Evolutionary conservation across 2,329 filamentous ascomycete genomes (phyloP), one percentile per base, ranked within the genome.

Genomic region (Shiraia sp.): DNA sequence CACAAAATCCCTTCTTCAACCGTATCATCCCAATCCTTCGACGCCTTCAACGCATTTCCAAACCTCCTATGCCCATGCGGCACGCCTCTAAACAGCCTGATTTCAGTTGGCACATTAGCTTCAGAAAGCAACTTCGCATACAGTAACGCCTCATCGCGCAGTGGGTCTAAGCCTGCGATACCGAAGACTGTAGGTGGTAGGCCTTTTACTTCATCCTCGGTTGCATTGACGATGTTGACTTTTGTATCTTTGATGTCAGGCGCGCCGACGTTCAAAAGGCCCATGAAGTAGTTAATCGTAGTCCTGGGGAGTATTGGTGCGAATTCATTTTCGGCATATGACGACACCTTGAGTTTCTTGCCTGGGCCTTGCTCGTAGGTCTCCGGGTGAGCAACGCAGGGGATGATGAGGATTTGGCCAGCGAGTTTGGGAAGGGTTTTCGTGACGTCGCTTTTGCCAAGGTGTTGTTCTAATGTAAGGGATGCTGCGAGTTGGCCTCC

Each of bases 41-140:
- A 69, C 17, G 66, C 69, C 10, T 68, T 63, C 7, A 77, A 35
- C n/a, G 59, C 65, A 8, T 69, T 64, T 3, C 71, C 71, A 41
- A 72, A 75, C 8, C 72, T 78, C 30, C 73, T 60, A 51, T 79
- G 79, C 0, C 73, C 75, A 61, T 82, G 79, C 0, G 79, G 79
- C 1, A 81, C 59, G 0, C 79, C 79, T 17, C 66, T 71, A 55
- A 80, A 80, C 1, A 81, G 47, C 40, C 72, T 63, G 1, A 75
- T 59, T 39, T 77, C 63, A 0, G 76, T 79, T 0, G 78, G 72
- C 0, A 81, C 75, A 68, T 75, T 74, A 35, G 72, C 57, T 17
- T 72, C 66, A 5, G 68, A 47, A 27, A 77, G 49, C 10, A 71
- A 17, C 34, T 74, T 64, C 33, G 74, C 74, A 25, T 76, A 74